Evolutionary conservation across 1,284 basidiomycete species (phyloP), one percentile per base, ranked within the genome.

Genomic region (Boletus sp.): DNA sequence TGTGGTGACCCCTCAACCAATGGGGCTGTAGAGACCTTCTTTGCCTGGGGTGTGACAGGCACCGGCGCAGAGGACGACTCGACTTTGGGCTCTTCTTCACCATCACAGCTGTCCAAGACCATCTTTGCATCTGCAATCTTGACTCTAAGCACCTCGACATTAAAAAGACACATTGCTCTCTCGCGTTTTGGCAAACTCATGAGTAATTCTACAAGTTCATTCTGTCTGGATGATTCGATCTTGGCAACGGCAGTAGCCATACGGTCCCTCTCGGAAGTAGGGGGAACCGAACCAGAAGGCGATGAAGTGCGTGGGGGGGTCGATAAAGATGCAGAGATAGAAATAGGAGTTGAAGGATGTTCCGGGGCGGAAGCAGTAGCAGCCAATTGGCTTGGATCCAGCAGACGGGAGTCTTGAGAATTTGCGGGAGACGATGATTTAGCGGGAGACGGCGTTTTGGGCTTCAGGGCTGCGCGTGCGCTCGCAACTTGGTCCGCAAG

Each of bases 121-220:
- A 85, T 80, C 77, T 88, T 90, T 13, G 94, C 94, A 67, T 94
- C 94, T 2, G 83, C 84, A 17, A 96, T 80, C 76, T 96, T 96
- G 27, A 79, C 80, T 56, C 86, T 83, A 37, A 96, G 80, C 43
- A 93, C 83, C 65, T 95, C 93, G 13, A 82, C 80, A 67, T 94
- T 96, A 81, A 96, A 96, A 47, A 96, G 79, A 75, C 92, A 94
- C 84, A 96, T 83, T 0, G 93, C 93, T 5, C 93, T 86, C 67
- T 97, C 94, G 65, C 91, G 87, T 76, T 94, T 95, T 5, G 91
- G 88, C 28, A 97, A 80, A 65, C 87, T 88, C 84, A 94, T 90
- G 38, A 96, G 77, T 56, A 96, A 79, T 53, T 92, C 91, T 0
- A 89, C 87, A 56, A 94, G 81, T 64, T 91, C 87, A 7, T 70